Conservation (phyloP, 164 flowering plant species). For the Magnolia sinica region DNA sequence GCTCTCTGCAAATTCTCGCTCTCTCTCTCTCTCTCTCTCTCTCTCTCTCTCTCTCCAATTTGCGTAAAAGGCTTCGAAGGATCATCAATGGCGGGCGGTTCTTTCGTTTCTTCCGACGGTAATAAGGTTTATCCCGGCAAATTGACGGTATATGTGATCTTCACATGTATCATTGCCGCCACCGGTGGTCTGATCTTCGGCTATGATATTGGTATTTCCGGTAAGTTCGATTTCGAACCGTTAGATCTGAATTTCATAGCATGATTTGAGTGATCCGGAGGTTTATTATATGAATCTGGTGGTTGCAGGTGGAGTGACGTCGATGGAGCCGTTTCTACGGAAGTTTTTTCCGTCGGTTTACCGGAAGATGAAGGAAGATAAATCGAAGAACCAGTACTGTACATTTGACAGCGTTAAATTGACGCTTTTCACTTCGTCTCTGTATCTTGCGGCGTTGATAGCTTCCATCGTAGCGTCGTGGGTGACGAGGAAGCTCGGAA, state of each 20-base stretch:
- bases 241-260: not conserved
- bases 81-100: slow-evolving; percentile 49
- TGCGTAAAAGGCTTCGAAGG: not conserved
- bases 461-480: slow-evolving; percentile 30
- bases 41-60: not conserved
- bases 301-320: slow-evolving; percentile 34
- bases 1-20: not conserved
- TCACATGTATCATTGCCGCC: slow-evolving; percentile 24
- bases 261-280: not conserved
- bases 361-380: slow-evolving; percentile 1
- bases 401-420: slow-evolving; percentile 22
- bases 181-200: slow-evolving; percentile 33
- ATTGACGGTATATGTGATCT: slow-evolving; percentile 12
- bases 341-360: slow-evolving; percentile 32
- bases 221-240: slow-evolving; percentile 5
- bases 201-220: slow-evolving; percentile 33
- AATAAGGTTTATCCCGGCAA: slow-evolving; percentile 41
- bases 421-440: slow-evolving; percentile 32
- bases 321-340: slow-evolving; percentile 29
- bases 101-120: slow-evolving; percentile 17
- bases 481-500: slow-evolving; percentile 25
- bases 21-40: not conserved
- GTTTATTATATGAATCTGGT: not conserved
- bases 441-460: slow-evolving; percentile 29
- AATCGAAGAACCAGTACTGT: slow-evolving; percentile 29